Base-by-base conservation (phyloP, 2,329 filamentous ascomycete species). In the Fusarium miscanthi region DNA sequence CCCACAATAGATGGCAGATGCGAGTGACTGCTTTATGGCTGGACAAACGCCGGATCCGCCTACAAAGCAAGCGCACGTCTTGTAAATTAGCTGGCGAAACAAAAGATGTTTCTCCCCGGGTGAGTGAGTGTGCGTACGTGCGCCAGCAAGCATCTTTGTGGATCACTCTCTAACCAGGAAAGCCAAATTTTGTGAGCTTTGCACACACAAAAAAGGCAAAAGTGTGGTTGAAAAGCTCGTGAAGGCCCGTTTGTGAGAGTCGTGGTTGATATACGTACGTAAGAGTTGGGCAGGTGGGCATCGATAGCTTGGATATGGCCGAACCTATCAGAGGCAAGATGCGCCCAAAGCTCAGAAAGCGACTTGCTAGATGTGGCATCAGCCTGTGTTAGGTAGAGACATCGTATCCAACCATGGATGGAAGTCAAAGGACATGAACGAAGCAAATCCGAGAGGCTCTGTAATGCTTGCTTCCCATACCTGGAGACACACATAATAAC, bases 271-370 rank as follows among this genome's bases (percentile, higher is more conserved):
- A 40, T 46, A 64, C 45, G 49, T 64, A 72, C 65, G 59, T 63
- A 72, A 58, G 48, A 69, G 51, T 37, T 69, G 52, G 43, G 30
- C 48, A 60, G 52, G 65, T 65, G 59, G 69, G 38, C 54, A 70
- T 49, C 46, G 38, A 69, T 58, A 42, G 64, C 59, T 31, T 73
- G 49, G 69, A 57, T 66, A 58, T 33, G 60, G 9, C 60, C 69
- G 54, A 54, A 41, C 70, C 70, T 72, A 72, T 73, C 69, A 72
- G 45, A 53, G 30, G 42, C 46, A 27, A 70, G 69, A 63, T 59
- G 45, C 53, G 41, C 65, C 60, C 43, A 49, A 46, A 56, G 58
- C 60, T 70, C 43, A 73, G 49, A 53, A 40, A 64, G n/a, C 25
- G 49, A 69, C 69, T 65, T 62, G 63, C 59, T 59, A 19, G 46